These are phyloP conservation scores for Buddleja alternifolia DNA, from an alignment of 257 asterid species.

Conservation along the genomic window DNA sequence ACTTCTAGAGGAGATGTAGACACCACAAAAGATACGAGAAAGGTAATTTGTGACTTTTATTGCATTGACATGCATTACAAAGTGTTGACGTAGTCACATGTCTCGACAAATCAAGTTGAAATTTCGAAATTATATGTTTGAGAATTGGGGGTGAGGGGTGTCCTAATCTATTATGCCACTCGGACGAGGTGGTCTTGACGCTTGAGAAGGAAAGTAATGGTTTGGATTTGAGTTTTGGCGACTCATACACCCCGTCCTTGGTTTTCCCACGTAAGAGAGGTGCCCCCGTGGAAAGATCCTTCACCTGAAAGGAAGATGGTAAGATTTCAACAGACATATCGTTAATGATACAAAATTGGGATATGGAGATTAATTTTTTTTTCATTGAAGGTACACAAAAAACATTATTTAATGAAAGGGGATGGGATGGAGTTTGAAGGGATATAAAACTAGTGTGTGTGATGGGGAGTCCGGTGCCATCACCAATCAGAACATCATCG, in stretches of 20 bases:
- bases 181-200: no score
- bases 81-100: no score
- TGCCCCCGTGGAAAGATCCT: slow-evolving; percentile 26
- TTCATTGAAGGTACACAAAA: background rate
- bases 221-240: background rate
- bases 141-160: background rate
- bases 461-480: background rate
- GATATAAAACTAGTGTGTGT: background rate
- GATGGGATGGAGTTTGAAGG: background rate
- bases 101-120: no score
- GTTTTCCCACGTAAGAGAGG: background rate
- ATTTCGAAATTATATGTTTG: no score
- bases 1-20: slow-evolving; percentile 2
- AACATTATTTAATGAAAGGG: background rate
- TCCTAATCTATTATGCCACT: background rate
- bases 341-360: no score
- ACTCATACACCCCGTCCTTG: background rate
- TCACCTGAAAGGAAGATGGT: slow-evolving; percentile 13
- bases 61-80: slow-evolving; percentile 5
- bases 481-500: background rate
- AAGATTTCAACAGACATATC: slow-evolving; percentile 4
- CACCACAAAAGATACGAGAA: background rate
- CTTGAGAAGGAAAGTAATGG: background rate
- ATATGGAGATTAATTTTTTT: slow-evolving; percentile 3
- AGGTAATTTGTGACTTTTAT: background rate